phyloP scores from a whole-genome alignment of 352 stramenopile species.

The Phytopythium aichiense region DNA sequence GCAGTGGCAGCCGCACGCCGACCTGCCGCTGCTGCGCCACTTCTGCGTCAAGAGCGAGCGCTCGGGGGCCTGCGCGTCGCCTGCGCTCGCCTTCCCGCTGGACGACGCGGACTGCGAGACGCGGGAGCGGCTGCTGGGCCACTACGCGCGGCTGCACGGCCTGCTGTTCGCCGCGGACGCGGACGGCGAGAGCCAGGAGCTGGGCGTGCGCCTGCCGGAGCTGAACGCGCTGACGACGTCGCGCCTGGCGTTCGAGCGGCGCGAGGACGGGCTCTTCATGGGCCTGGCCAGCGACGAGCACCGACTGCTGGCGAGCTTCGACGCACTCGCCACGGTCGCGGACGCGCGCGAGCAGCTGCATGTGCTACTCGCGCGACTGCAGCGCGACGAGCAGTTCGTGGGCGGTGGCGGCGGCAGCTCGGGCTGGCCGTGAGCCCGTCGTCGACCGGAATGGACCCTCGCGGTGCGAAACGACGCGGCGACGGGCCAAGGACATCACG shows the following conservation, averaged over 20 bases:
- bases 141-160: constrained; percentile 55
- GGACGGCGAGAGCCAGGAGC: constrained; percentile 30
- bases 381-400: constrained; percentile 53
- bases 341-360: constrained; percentile 51
- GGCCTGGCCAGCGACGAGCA: constrained; percentile 49
- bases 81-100: constrained; percentile 44
- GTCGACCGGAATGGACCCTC: background rate
- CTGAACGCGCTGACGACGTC: constrained; percentile 31
- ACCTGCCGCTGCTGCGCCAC: constrained; percentile 56
- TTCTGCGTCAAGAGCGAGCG: constrained; percentile 73
- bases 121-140: constrained; percentile 32
- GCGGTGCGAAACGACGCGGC: background rate
- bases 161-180: constrained; percentile 31
- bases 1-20: constrained; percentile 44
- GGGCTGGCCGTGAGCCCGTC: background rate
- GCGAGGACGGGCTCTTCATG: constrained; percentile 40
- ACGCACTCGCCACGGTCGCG: constrained; percentile 33
- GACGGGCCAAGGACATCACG: background rate
- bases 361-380: constrained; percentile 50
- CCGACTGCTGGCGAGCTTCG: constrained; percentile 53
- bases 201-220: constrained; percentile 39
- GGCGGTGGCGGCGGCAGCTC: constrained; percentile 1
- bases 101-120: constrained; percentile 28
- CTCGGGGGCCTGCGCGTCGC: constrained; percentile 47
- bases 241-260: constrained; percentile 50